Conservation (phyloP, 208 protist genomes). For the Crithidia fasciculata region DNA sequence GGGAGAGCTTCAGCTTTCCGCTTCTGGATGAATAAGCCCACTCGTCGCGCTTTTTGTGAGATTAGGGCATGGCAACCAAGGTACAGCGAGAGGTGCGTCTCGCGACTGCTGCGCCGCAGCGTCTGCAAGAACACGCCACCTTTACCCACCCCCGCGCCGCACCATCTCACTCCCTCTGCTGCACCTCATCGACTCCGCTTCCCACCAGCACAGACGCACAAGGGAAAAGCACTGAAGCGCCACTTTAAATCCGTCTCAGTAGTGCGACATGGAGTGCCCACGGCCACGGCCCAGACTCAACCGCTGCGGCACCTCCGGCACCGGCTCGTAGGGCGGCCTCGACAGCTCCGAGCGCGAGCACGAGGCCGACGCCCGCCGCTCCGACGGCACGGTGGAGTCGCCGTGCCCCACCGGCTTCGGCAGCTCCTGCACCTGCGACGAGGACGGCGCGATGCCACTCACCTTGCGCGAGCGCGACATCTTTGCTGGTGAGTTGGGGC, state of each 20-base stretch:
- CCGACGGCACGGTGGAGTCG: constrained; percentile 4
- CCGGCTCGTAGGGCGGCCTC: not conserved
- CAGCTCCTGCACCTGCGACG: not conserved
- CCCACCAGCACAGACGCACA: no score
- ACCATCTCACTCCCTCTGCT: no score
- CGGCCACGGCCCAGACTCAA: not conserved
- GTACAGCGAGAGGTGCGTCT: no score
- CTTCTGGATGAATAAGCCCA: no score
- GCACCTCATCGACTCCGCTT: no score
- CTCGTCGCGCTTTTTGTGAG: no score
- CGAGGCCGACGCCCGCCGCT: constrained; percentile 12
- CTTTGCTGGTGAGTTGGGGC: not conserved
- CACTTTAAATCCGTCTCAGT: not conserved
- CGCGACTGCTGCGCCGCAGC: no score
- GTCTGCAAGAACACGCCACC: no score
- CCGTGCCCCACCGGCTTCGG: not conserved
- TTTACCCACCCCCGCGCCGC: no score
- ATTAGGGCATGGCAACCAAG: no score
- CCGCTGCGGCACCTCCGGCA: constrained; percentile 15
- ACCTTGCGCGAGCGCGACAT: not conserved
- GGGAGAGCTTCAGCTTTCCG: no score
- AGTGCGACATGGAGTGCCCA: constrained; percentile 7
- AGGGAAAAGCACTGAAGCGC: no score
- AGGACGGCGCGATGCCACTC: not conserved
- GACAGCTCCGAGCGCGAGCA: not conserved